Evolutionary conservation across 768 basidiomycete species (phyloP).

Genomic region (Tylopilus sp.): DNA sequence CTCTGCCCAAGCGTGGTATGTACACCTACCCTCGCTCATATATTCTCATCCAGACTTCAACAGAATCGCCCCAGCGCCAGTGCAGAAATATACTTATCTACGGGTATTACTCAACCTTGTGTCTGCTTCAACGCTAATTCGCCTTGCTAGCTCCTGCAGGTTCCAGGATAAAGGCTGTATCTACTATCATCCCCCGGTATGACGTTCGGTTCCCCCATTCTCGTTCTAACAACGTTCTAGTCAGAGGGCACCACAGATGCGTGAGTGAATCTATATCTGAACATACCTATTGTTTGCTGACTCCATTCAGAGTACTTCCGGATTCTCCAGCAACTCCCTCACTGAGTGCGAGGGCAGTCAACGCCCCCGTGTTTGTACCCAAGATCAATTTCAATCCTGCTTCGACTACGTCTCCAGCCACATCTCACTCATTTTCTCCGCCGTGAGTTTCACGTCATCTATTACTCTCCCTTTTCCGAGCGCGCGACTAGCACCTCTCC

Average conservation of each 20-base stretch:
- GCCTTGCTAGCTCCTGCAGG: slow-evolving; percentile 63
- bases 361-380: slow-evolving; percentile 84
- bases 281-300: slow-evolving; percentile 1
- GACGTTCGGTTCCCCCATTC: slow-evolving; percentile 5
- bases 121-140: background rate
- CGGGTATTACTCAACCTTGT: slow-evolving; percentile 51
- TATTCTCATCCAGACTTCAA: slow-evolving; percentile 4
- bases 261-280: slow-evolving; percentile 20
- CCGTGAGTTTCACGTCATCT: slow-evolving; percentile 18
- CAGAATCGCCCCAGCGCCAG: slow-evolving; percentile 72
- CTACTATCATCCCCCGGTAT: slow-evolving; percentile 76
- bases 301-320: slow-evolving; percentile 34
- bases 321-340: slow-evolving; percentile 43
- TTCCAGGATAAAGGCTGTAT: slow-evolving; percentile 84
- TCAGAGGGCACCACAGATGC: slow-evolving; percentile 18
- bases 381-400: slow-evolving; percentile 50
- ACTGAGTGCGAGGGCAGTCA: slow-evolving; percentile 63
- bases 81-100: slow-evolving; percentile 92
- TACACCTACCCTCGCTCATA: slow-evolving; percentile 6
- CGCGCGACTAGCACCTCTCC: slow-evolving; percentile 22
- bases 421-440: slow-evolving; percentile 29
- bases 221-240: slow-evolving; percentile 19
- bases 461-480: slow-evolving; percentile 6
- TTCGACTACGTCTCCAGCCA: slow-evolving; percentile 9
- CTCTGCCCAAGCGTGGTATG: slow-evolving; percentile 54